Evolutionary conservation across 495 filamentous ascomycete genomes (phyloP), one percentile per base, ranked within the genome.

Genomic region (Aspergillus carlsbadensis): DNA sequence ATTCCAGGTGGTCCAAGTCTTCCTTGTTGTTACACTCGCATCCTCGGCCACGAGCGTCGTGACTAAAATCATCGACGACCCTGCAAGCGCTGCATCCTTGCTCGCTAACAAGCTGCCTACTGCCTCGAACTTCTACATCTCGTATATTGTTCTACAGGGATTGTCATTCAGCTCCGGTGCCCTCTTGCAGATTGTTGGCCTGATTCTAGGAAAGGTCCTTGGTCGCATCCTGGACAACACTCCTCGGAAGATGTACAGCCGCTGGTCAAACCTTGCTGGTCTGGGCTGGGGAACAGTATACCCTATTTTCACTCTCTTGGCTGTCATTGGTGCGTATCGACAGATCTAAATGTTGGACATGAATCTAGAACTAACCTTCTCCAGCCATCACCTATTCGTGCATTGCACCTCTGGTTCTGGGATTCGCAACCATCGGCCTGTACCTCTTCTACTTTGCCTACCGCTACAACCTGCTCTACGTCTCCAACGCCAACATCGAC

Each of bases 1-100:
- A 15, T 98, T 98, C 82, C 92, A 96, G 70, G 88, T 98, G 39
- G 79, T 98, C 26, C 93, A 98, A 70, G 89, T 96, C 15, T 98
- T 98, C 78, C 76, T 98, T 47, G 84, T 98, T 26, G 80, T 91
- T 2, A 98, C 94, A 2, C 39, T 96, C 24, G 75, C 87, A 15
- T 90, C 92, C 13, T 79, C 91, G 1, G 81, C 88, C 2, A 63
- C 77, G 24, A 72, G 70, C 58, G 72, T 77, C 6, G 84, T 83
- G 43, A 59, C 69, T n/a, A 42, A 78, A 21, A 92, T 98, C 59
- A 76, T 82, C 39, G 24, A 84, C 0, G 58, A 89, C 3, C 95
- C 94, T 6, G 59, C 65, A 3, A 68, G 64, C 7, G 86, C 81
- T 22, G 75, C 89, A 0, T 73, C 53, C 6, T 72, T 97, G 49